These are phyloP conservation scores for Wickerhamiella siamensis DNA, from an alignment of 805 yeast genomes.

Conservation along the genomic window DNA sequence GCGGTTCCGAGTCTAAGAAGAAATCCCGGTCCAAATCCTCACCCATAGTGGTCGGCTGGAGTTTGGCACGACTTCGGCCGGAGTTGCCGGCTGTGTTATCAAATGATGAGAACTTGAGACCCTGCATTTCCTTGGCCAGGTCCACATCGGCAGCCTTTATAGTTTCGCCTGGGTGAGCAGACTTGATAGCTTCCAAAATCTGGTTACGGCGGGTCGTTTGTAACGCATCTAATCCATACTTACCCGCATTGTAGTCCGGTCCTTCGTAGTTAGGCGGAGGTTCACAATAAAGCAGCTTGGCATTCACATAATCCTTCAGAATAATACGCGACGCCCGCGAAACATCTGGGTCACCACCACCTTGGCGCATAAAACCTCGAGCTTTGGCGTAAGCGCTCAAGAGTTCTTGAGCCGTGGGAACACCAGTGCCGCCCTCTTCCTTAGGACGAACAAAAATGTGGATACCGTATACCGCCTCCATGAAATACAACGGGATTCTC, in stretches of 20 bases:
- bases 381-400: conserved; percentile 89
- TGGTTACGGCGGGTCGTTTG: conserved; percentile 66
- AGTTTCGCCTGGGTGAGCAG: conserved; percentile 31
- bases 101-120: conserved; percentile 61
- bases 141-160: conserved; percentile 40
- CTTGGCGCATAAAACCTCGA: conserved; percentile 86
- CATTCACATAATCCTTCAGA: conserved; percentile 87
- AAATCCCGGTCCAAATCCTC: conserved; percentile 77
- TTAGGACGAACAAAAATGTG: conserved; percentile 59
- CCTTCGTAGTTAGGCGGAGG: conserved; percentile 73
- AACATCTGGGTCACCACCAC: conserved; percentile 93
- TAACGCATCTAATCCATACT: conserved; percentile 49
- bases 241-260: conserved; percentile 59
- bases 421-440: conserved; percentile 81
- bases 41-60: conserved; percentile 41
- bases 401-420: conserved; percentile 77
- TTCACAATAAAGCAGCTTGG: conserved; percentile 66
- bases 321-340: conserved; percentile 86
- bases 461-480: conserved; percentile 91
- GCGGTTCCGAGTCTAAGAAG: conserved; percentile 50
- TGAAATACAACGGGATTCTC: conserved; percentile 72
- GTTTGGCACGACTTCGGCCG: conserved; percentile 32
- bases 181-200: conserved; percentile 39
- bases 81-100: conserved; percentile 28
- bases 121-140: conserved; percentile 52